Percentiles rank a stretch among this genome's conserved stretches.
These are phyloP conservation scores for Magnaporthales sp. DNA, from an alignment of 2,329 filamentous ascomycete genomes.

Conservation along the genomic window DNA sequence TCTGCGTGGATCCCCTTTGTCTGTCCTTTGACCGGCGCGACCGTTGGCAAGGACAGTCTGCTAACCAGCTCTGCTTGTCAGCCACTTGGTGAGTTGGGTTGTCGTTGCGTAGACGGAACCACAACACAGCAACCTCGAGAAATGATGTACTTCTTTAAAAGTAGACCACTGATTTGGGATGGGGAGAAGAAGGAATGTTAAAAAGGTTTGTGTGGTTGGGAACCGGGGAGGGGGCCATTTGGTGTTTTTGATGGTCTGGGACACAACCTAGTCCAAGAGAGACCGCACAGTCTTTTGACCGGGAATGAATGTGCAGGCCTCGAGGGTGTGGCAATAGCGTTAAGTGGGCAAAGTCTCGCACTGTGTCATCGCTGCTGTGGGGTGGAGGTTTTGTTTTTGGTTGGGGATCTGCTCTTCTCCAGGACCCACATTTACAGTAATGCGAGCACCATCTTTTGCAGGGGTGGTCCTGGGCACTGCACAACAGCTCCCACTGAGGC, in stretches of 20 bases:
- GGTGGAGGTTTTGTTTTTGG: slow-evolving; percentile 1
- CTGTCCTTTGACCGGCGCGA: slow-evolving; percentile 2
- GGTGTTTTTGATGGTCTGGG: slow-evolving; percentile 1
- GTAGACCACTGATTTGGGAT: background rate
- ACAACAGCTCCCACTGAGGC: background rate
- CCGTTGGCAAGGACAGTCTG: slow-evolving; percentile 1
- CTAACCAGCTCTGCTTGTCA: slow-evolving; percentile 7
- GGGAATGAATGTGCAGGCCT: background rate
- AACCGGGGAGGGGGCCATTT: background rate
- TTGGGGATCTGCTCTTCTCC: background rate
- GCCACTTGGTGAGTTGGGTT: slow-evolving; percentile 1
- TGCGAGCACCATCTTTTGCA: background rate
- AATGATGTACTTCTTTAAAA: background rate
- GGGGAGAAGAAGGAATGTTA: background rate
- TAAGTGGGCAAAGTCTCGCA: background rate
- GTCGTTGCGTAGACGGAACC: background rate
- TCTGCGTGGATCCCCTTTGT: slow-evolving; percentile 2
- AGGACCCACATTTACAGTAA: background rate
- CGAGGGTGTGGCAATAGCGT: background rate
- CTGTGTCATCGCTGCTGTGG: background rate
- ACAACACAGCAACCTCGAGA: background rate
- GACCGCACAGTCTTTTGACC: background rate
- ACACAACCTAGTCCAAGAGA: background rate
- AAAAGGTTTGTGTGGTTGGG: background rate
- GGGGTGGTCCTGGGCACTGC: background rate